Percentiles rank a stretch among this genome's conserved stretches.
phyloP scores from a whole-genome alignment of 176 grass and related monocot species.

The Oryza meridionalis region DNA sequence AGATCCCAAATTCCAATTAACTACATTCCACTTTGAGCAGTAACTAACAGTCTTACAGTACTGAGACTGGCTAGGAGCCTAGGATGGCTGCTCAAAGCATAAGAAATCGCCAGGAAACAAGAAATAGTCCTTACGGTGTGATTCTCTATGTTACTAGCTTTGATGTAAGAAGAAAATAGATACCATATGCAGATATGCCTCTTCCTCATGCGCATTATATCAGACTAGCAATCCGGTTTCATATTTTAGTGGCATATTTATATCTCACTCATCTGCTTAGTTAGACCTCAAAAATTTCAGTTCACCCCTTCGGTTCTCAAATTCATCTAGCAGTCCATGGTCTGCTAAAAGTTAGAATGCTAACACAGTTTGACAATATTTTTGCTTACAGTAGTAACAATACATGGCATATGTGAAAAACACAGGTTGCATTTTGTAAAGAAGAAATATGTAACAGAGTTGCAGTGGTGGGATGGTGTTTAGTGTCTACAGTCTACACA shows the following conservation, averaged over 20 bases:
- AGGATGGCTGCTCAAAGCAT: background rate
- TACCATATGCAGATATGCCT: background rate
- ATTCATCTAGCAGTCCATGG: background rate
- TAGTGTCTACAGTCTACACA: background rate
- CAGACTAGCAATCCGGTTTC: background rate
- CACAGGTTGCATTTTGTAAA: constrained; percentile 7
- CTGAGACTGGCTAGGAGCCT: background rate
- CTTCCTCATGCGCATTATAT: background rate
- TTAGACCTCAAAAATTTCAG: background rate
- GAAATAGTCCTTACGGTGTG: background rate
- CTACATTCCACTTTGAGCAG: background rate
- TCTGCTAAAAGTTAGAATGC: constrained; percentile 8
- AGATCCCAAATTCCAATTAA: background rate
- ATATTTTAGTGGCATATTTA: background rate
- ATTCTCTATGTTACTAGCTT: background rate
- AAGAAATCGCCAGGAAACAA: background rate
- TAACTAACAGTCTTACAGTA: background rate
- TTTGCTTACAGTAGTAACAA: background rate
- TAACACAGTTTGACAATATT: background rate
- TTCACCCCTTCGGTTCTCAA: background rate
- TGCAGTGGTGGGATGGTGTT: background rate
- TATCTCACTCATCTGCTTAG: background rate
- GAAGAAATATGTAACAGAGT: background rate
- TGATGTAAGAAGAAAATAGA: background rate
- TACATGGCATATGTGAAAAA: background rate